Base-by-base conservation (phyloP, 179 eudicot genomes). In the Amaranthus tricolor region DNA sequence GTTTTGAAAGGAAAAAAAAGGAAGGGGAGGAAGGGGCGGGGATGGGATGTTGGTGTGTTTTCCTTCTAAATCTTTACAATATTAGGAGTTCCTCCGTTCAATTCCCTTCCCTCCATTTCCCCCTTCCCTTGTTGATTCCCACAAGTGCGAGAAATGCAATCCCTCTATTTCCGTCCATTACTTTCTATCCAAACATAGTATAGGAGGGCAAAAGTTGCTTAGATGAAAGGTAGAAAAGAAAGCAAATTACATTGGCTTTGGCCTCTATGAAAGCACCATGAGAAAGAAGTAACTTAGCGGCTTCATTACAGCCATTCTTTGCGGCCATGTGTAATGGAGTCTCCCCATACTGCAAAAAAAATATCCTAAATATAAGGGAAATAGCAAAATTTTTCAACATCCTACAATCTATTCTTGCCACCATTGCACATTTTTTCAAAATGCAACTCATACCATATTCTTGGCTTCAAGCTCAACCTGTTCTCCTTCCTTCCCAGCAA, bases 291-390 rank as follows among this genome's bases (percentile, higher is more conserved):
- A 93, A 74, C 87, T 82, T 78, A 51, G 90, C 97, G 77, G 97
- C 88, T 74, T 93, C 97, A 81, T 82, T 86, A 78, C 97, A 95
- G 60, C 97, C 97, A 81, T 93, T 93, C 88, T 93, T 95, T 45
- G 97, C 96, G 19, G 99, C 99, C 99, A 95, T 95, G 83, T 95
- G 99, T 82, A 95, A 84, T 52, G 99, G 98, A 78, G 99, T 95
- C 82, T 95, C 99, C 62, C 99, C 99, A 80, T 95, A 95, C 99
- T 95, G 86, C 84, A 78, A 71, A 56, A 69, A n/a, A 31, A 31
- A 31, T 61, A 67, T 3, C 12, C n/a, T 11, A 54, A 31, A 15
- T 73, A 66, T 70, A 52, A 77, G 62, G 12, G 20, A 51, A 54
- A 17, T 40, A 66, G 45, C 16, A 13, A 19, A 62, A 62, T 1